phyloP scores from a whole-genome alignment of 164 flowering plant species.

The Chloranthus sessilifolius region DNA sequence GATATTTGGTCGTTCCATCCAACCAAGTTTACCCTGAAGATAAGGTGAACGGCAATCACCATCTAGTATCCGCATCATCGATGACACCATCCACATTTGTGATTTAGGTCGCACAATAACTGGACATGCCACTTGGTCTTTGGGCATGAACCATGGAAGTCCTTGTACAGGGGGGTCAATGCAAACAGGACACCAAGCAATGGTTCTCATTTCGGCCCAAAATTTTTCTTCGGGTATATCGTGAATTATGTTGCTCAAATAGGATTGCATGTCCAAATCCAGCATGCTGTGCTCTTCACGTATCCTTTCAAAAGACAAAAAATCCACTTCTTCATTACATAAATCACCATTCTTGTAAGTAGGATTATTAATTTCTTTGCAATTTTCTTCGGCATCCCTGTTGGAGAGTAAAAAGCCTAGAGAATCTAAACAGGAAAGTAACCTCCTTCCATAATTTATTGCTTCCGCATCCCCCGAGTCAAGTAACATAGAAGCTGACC shows the following conservation, averaged over 20 bases:
- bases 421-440: conserved; percentile 54
- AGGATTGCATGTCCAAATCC: conserved; percentile 28
- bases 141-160: conserved; percentile 66
- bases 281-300: conserved; percentile 11
- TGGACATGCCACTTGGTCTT: conserved; percentile 58
- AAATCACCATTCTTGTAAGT: conserved; percentile 5
- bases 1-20: conserved; percentile 52
- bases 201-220: conserved; percentile 70
- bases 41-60: conserved; percentile 58
- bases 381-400: conserved; percentile 17
- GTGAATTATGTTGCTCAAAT: conserved; percentile 31
- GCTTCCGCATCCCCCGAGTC: conserved; percentile 51
- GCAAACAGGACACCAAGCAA: conserved; percentile 84
- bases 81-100: conserved; percentile 84
- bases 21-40: conserved; percentile 66
- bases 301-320: conserved; percentile 7
- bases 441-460: conserved; percentile 37
- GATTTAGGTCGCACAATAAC: conserved; percentile 60
- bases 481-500: conserved; percentile 65
- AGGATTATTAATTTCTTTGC: conserved; percentile 7
- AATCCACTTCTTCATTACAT: conserved; percentile 11
- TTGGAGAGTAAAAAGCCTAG: conserved; percentile 41
- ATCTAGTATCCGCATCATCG: conserved; percentile 61
- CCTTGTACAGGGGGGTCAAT: conserved; percentile 61
- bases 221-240: conserved; percentile 50